Percentiles rank a stretch among this genome's conserved stretches.
Conservation (phyloP, 2,329 filamentous ascomycete genomes). For the Aureobasidium sp. region DNA sequence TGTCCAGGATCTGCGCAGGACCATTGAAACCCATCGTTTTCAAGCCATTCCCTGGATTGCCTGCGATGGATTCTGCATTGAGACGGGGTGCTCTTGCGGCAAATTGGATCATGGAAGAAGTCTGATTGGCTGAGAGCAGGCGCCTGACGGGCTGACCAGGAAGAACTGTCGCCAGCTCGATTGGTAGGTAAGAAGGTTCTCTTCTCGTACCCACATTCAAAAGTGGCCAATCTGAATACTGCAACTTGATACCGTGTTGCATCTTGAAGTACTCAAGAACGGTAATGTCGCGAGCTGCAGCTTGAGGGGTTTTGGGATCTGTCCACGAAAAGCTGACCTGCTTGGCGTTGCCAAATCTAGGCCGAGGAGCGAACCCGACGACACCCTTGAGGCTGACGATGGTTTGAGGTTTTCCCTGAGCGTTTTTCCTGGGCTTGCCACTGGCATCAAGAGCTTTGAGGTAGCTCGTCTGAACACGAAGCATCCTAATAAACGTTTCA, state of each 20-base stretch:
- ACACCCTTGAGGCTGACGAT: slow-evolving; percentile 38
- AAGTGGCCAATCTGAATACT: slow-evolving; percentile 45
- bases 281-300: slow-evolving; percentile 37
- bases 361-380: slow-evolving; percentile 36
- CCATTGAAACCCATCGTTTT: slow-evolving; percentile 51
- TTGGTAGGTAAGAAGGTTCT: slow-evolving; percentile 58
- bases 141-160: slow-evolving; percentile 57
- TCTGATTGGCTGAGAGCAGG: slow-evolving; percentile 56
- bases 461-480: slow-evolving; percentile 39
- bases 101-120: slow-evolving; percentile 62
- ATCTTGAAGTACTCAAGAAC: slow-evolving; percentile 47
- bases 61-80: slow-evolving; percentile 60
- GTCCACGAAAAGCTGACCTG: slow-evolving; percentile 44
- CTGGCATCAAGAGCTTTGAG: slow-evolving; percentile 19
- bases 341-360: slow-evolving; percentile 33
- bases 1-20: slow-evolving; percentile 18
- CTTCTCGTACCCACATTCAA: slow-evolving; percentile 57
- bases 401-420: slow-evolving; percentile 24
- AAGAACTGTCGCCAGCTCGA: slow-evolving; percentile 57
- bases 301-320: slow-evolving; percentile 18
- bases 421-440: slow-evolving; percentile 23
- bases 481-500: slow-evolving; percentile 33
- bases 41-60: slow-evolving; percentile 45
- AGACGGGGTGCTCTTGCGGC: slow-evolving; percentile 59
- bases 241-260: slow-evolving; percentile 34